Evolutionary conservation across 2,329 filamentous ascomycete genomes (phyloP).

Genomic region (Drechslerella stenobrocha): DNA sequence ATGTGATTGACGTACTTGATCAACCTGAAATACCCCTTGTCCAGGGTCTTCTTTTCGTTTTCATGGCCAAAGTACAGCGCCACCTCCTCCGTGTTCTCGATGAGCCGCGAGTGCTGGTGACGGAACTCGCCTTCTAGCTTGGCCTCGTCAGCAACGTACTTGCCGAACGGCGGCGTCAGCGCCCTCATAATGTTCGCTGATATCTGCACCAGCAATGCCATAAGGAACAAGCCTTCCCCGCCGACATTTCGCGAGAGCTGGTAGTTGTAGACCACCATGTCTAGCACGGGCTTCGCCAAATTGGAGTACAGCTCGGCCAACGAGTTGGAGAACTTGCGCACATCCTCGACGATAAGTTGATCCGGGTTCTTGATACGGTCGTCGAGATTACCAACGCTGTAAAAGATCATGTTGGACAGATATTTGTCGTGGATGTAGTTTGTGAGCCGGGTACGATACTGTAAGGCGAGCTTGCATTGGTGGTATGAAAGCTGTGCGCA

Average conservation of each 20-base stretch:
- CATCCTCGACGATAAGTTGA: conserved; percentile 94
- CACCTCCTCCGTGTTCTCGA: conserved; percentile 94
- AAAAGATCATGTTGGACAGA: conserved; percentile 96
- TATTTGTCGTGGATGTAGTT: conserved; percentile 94
- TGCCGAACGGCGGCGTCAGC: conserved; percentile 92
- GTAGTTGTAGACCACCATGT: conserved; percentile 97
- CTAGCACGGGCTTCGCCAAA: conserved; percentile 87
- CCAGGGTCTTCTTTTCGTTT: conserved; percentile 91
- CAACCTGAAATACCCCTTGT: conserved; percentile 97
- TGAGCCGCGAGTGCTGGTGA: conserved; percentile 89
- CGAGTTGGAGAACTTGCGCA: conserved; percentile 93
- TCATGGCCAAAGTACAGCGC: conserved; percentile 89
- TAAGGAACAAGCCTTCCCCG: conserved; percentile 90
- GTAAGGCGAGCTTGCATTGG: conserved; percentile 88
- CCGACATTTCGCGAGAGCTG: conserved; percentile 93
- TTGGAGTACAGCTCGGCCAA: conserved; percentile 95
- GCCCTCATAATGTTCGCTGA: conserved; percentile 92
- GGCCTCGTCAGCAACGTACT: conserved; percentile 96
- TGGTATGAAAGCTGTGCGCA: conserved; percentile 79
- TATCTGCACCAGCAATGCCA: conserved; percentile 89
- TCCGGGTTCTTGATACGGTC: conserved; percentile 98
- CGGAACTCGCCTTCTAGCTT: conserved; percentile 92
- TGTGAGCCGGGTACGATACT: conserved; percentile 91
- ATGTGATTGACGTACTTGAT: conserved; percentile 99
- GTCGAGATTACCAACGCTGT: conserved; percentile 90